phyloP scores from a whole-genome alignment of 2,329 filamentous ascomycete species.

The Beauveria scarabaeidicola region DNA sequence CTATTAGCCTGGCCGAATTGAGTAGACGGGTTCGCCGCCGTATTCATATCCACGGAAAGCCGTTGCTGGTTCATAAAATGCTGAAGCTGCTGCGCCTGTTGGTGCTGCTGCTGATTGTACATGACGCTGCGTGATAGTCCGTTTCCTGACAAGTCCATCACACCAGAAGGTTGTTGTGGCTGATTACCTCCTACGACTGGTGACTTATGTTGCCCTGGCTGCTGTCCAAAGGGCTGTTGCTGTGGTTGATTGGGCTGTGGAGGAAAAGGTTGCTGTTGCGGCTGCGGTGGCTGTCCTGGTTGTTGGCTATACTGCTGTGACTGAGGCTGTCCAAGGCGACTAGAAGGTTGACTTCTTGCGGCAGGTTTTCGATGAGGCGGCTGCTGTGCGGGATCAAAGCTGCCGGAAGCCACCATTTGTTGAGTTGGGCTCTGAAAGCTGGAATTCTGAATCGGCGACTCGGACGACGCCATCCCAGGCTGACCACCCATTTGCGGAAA shows the following conservation, averaged over 20 bases:
- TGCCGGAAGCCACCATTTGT: conserved; percentile 4
- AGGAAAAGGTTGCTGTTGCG: neutral
- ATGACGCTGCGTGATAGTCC: conserved; percentile 1
- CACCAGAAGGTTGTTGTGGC: neutral
- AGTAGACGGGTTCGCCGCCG: neutral
- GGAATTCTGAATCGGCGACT: conserved; percentile 7
- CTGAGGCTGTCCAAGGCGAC: neutral
- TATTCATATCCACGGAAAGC: conserved; percentile 8
- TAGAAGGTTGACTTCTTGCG: neutral
- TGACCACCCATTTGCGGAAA: conserved; percentile 4
- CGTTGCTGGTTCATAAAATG: conserved; percentile 11
- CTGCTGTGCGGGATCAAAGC: neutral
- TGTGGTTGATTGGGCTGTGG: neutral
- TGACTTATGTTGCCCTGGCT: conserved; percentile 8
- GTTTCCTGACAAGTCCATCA: conserved; percentile 7
- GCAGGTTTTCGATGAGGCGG: neutral
- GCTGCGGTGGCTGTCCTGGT: neutral
- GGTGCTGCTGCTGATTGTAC: conserved; percentile 9
- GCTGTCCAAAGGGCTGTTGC: neutral
- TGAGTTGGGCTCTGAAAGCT: conserved; percentile 7
- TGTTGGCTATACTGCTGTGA: conserved; percentile 1
- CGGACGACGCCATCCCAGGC: neutral
- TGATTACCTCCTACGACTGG: conserved; percentile 5
- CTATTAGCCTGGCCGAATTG: neutral
- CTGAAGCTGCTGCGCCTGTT: conserved; percentile 10